phyloP scores from a whole-genome alignment of 2,329 filamentous ascomycete genomes.

The Verticillium albo-atrum region DNA sequence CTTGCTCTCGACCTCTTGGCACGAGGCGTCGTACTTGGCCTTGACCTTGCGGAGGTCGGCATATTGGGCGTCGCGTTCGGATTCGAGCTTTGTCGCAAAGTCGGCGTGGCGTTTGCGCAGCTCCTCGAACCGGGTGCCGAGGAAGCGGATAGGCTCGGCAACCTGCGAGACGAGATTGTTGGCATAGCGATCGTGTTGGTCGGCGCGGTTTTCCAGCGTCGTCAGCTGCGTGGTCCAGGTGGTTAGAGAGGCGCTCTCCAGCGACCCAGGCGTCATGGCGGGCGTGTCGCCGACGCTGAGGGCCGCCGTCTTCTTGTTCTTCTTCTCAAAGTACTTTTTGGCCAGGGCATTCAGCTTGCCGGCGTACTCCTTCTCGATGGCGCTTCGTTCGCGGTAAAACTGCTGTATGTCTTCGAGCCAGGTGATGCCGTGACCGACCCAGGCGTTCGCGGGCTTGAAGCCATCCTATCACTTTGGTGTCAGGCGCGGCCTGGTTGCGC shows the following conservation, averaged over 20 bases:
- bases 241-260: conserved; percentile 93
- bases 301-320: conserved; percentile 80
- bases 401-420: conserved; percentile 97
- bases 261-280: conserved; percentile 86
- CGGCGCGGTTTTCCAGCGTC: conserved; percentile 80
- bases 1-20: conserved; percentile 89
- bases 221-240: conserved; percentile 95
- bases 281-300: conserved; percentile 93
- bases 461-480: conserved; percentile 63
- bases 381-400: conserved; percentile 93
- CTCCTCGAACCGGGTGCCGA: conserved; percentile 77
- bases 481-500: neutral
- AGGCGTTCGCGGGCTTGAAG: conserved; percentile 91
- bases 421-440: conserved; percentile 82
- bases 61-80: conserved; percentile 81
- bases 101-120: conserved; percentile 87
- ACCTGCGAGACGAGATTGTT: conserved; percentile 74
- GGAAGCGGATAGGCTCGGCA: conserved; percentile 78
- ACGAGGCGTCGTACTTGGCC: conserved; percentile 85
- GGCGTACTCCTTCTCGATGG: conserved; percentile 95
- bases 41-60: conserved; percentile 86
- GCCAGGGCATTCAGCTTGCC: conserved; percentile 81
- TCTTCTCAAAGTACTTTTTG: conserved; percentile 97
- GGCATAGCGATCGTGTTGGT: conserved; percentile 83
- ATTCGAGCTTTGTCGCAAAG: conserved; percentile 82